These are phyloP conservation scores for Pythium coloratum DNA, from an alignment of 352 stramenopile species.

Conservation along the genomic window DNA sequence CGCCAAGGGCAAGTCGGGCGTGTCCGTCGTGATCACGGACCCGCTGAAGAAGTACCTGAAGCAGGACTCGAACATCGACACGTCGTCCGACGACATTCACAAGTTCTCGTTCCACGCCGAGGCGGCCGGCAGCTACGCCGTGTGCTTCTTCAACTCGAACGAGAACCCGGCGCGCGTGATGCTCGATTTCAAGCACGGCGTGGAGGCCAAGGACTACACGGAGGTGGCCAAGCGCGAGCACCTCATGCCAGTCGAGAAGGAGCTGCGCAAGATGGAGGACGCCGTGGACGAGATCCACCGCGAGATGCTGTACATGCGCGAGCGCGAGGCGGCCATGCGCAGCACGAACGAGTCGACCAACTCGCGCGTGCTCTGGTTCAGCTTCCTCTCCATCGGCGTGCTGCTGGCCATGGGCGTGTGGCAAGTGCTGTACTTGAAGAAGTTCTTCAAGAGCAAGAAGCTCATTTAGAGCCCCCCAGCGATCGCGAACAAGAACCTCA, in stretches of 20 bases:
- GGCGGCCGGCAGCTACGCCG: conserved; percentile 60
- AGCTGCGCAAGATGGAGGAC: conserved; percentile 90
- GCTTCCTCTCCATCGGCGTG: conserved; percentile 86
- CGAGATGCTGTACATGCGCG: conserved; percentile 90
- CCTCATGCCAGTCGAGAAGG: conserved; percentile 87
- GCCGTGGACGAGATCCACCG: conserved; percentile 88
- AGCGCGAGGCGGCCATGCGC: conserved; percentile 82
- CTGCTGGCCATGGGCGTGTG: conserved; percentile 84
- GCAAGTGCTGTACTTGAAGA: conserved; percentile 90
- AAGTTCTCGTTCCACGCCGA: conserved; percentile 85
- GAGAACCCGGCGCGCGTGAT: conserved; percentile 69
- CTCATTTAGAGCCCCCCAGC: conserved; percentile 61
- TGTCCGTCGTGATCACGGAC: conserved; percentile 73
- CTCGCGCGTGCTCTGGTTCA: conserved; percentile 89
- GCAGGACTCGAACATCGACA: conserved; percentile 84
- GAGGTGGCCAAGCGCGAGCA: conserved; percentile 89
- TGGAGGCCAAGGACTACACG: conserved; percentile 88
- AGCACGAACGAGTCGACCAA: conserved; percentile 91
- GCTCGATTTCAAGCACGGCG: conserved; percentile 87
- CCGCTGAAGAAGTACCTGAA: conserved; percentile 78
- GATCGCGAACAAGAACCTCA: background rate
- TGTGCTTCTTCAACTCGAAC: conserved; percentile 86
- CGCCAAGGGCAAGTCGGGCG: conserved; percentile 63
- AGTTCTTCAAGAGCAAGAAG: conserved; percentile 93
- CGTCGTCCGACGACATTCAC: conserved; percentile 74